phyloP scores from a whole-genome alignment of 768 basidiomycete species.

The Inosperma sp. region DNA sequence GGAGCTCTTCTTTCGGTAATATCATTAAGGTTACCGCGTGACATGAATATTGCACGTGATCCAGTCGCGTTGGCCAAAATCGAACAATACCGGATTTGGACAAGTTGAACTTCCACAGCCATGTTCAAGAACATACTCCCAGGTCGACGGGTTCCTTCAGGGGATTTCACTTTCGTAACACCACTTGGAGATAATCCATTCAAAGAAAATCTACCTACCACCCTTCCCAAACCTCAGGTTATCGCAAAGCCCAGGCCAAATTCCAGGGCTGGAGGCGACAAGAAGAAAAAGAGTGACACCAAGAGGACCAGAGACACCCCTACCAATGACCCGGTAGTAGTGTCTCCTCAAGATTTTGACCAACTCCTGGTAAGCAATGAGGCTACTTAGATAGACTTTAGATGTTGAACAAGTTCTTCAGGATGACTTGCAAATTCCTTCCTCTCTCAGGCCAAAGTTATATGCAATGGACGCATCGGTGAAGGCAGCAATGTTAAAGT shows the following conservation, averaged over 20 bases:
- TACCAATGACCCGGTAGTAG: constrained; percentile 41
- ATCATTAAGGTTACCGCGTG: background rate
- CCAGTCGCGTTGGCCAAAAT: constrained; percentile 30
- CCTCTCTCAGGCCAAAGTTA: constrained; percentile 71
- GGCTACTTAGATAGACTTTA: background rate
- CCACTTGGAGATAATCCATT: constrained; percentile 41
- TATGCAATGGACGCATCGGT: constrained; percentile 77
- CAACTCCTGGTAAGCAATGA: constrained; percentile 59
- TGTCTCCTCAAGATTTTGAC: constrained; percentile 61
- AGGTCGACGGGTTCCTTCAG: constrained; percentile 57
- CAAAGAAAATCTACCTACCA: constrained; percentile 69
- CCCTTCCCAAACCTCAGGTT: constrained; percentile 18
- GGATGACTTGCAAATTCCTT: constrained; percentile 89
- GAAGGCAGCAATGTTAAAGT: constrained; percentile 89
- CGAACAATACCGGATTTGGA: constrained; percentile 32
- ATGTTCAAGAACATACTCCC: constrained; percentile 86
- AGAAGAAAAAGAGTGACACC: constrained; percentile 41
- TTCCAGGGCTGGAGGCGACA: constrained; percentile 37
- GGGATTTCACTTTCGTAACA: constrained; percentile 74
- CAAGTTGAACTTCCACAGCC: constrained; percentile 27
- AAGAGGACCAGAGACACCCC: constrained; percentile 36
- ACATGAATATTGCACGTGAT: constrained; percentile 16
- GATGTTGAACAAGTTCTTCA: constrained; percentile 27
- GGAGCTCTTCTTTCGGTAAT: background rate
- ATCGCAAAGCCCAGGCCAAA: constrained; percentile 19